Conservation (phyloP, 768 basidiomycete genomes). For the Trametes cubensis region DNA sequence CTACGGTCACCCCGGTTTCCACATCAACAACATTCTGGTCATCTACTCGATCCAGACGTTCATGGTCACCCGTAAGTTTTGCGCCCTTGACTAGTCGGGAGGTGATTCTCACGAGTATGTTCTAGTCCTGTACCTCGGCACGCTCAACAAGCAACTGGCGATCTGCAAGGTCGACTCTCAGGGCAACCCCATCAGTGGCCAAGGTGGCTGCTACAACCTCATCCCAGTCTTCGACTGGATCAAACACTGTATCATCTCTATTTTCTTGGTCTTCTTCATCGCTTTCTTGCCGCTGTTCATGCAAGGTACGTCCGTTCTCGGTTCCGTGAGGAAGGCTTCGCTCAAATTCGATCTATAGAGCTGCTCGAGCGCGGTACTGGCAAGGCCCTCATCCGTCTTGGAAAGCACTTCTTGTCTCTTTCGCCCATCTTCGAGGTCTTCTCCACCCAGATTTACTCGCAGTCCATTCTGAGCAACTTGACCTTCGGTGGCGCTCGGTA, state of each 20-base stretch:
- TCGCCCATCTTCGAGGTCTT: conserved; percentile 99
- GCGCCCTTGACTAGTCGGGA: not conserved
- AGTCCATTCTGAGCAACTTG: conserved; percentile 95
- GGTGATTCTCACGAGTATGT: conserved; percentile 9
- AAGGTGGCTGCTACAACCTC: conserved; percentile 94
- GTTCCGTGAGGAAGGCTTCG: not conserved
- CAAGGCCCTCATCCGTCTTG: conserved; percentile 90
- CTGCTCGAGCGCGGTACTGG: conserved; percentile 95
- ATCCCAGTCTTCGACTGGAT: conserved; percentile 98
- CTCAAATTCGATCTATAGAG: conserved; percentile 53
- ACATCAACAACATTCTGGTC: conserved; percentile 99
- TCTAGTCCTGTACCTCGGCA: conserved; percentile 90
- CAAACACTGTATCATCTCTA: conserved; percentile 92
- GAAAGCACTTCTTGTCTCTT: conserved; percentile 94
- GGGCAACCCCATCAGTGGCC: conserved; percentile 79
- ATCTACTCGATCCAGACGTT: conserved; percentile 98
- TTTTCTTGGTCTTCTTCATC: conserved; percentile 99
- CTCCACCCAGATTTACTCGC: conserved; percentile 97
- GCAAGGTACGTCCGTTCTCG: conserved; percentile 69
- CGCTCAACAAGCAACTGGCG: conserved; percentile 88
- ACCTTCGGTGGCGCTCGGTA: conserved; percentile 98
- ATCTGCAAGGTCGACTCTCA: conserved; percentile 87
- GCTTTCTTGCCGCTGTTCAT: conserved; percentile 96
- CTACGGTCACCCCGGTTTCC: conserved; percentile 99
- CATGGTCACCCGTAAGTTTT: conserved; percentile 85